phyloP scores from a whole-genome alignment of 345 rosid genomes.

The Lenwebbia sp. region DNA sequence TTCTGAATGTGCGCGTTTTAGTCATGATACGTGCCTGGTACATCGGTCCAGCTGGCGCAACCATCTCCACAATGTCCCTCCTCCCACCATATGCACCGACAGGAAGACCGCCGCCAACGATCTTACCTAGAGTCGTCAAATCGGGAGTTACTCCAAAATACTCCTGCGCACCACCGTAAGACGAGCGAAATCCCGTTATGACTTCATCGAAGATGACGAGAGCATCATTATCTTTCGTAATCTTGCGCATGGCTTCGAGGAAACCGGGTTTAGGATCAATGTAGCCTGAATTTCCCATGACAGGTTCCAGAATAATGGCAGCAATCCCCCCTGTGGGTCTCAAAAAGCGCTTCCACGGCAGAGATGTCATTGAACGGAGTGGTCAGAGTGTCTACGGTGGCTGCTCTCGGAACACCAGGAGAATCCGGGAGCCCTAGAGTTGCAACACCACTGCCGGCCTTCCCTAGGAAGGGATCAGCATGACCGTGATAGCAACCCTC shows the following conservation, averaged over 20 bases:
- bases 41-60: slow-evolving; percentile 98
- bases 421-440: slow-evolving; percentile 89
- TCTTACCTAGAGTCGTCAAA: slow-evolving; percentile 77
- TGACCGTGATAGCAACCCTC: slow-evolving; percentile 98
- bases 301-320: slow-evolving; percentile 81
- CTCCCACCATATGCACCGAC: slow-evolving; percentile 98
- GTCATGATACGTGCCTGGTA: slow-evolving; percentile 94
- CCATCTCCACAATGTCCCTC: slow-evolving; percentile 92
- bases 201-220: slow-evolving; percentile 88
- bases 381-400: slow-evolving; percentile 69
- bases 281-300: slow-evolving; percentile 87
- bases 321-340: slow-evolving; percentile 60
- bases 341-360: slow-evolving; percentile 51
- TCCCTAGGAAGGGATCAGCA: slow-evolving; percentile 87
- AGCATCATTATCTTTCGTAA: slow-evolving; percentile 52
- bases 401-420: slow-evolving; percentile 88
- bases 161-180: slow-evolving; percentile 93
- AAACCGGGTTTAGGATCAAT: slow-evolving; percentile 61
- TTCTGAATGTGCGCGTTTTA: too few relatives aligned
- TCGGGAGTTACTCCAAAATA: slow-evolving; percentile 77
- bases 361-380: slow-evolving; percentile 62
- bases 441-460: slow-evolving; percentile 97
- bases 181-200: slow-evolving; percentile 84
- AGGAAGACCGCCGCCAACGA: slow-evolving; percentile 86
- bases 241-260: slow-evolving; percentile 40